A percentile compares a stretch with the other conserved stretches of the same genome.
Evolutionary conservation across 2,329 filamentous ascomycete species (phyloP).

Genomic region (Pseudocercospora vitis): DNA sequence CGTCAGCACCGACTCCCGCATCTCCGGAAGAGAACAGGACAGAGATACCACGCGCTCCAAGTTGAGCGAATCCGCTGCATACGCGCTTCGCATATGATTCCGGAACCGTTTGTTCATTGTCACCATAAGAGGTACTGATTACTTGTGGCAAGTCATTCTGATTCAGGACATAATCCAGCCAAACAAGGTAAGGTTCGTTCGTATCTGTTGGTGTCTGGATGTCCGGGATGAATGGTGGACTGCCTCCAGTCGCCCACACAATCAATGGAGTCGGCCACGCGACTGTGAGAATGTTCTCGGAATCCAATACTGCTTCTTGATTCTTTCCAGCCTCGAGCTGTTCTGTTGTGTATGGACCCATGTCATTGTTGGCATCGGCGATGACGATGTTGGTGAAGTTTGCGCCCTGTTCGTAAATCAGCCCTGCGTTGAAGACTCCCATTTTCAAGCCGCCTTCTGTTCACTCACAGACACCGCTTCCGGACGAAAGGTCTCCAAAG

Average conservation of each 20-base stretch:
- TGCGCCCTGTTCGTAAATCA: slow-evolving; percentile 36
- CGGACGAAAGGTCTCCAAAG: slow-evolving; percentile 57
- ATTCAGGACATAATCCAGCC: slow-evolving; percentile 59
- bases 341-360: slow-evolving; percentile 41
- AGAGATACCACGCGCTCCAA: slow-evolving; percentile 64
- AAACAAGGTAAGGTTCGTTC: slow-evolving; percentile 69
- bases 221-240: slow-evolving; percentile 55
- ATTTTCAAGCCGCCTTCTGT: too few species aligned
- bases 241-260: slow-evolving; percentile 62
- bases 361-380: slow-evolving; percentile 55
- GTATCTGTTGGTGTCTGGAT: slow-evolving; percentile 50
- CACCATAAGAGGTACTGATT: slow-evolving; percentile 65
- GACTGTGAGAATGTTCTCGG: slow-evolving; percentile 61
- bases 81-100: slow-evolving; percentile 60
- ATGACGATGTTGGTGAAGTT: slow-evolving; percentile 59
- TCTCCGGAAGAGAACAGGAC: slow-evolving; percentile 66
- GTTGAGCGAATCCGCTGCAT: slow-evolving; percentile 56
- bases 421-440: slow-evolving; percentile 17
- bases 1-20: slow-evolving; percentile 53
- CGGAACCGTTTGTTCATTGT: slow-evolving; percentile 65
- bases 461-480: slow-evolving; percentile 38
- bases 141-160: slow-evolving; percentile 60
- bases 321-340: slow-evolving; percentile 32
- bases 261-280: slow-evolving; percentile 56
- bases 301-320: slow-evolving; percentile 63